Percentiles rank a stretch among this genome's conserved stretches.
Conservation (phyloP, 768 basidiomycete species). For the Krasilnikovozyma curviuscula region DNA sequence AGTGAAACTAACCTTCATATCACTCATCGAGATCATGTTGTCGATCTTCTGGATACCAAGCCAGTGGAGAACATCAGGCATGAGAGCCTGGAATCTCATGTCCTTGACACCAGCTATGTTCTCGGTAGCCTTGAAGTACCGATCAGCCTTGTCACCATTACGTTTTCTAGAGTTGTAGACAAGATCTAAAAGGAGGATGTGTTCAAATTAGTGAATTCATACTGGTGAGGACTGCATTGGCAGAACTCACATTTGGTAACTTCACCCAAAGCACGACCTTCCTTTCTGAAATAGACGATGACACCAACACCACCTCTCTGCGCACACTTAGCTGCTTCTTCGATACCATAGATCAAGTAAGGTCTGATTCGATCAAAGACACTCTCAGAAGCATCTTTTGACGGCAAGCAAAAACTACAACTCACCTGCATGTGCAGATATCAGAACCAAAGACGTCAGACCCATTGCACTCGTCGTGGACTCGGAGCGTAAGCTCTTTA, state of each 20-base stretch:
- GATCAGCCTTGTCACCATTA: slow-evolving; percentile 75
- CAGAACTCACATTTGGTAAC: slow-evolving; percentile 52
- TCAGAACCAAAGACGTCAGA: slow-evolving; percentile 68
- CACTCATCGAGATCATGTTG: slow-evolving; percentile 56
- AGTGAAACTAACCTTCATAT: slow-evolving; percentile 37
- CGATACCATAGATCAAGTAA: slow-evolving; percentile 51
- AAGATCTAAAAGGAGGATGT: slow-evolving; percentile 31
- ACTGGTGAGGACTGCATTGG: background rate
- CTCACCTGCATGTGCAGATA: slow-evolving; percentile 82
- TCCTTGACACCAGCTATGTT: slow-evolving; percentile 65
- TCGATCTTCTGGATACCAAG: slow-evolving; percentile 76
- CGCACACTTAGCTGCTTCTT: slow-evolving; percentile 71
- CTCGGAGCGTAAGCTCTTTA: slow-evolving; percentile 22
- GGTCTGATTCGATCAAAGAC: background rate
- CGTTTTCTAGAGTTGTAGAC: slow-evolving; percentile 95
- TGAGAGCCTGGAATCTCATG: slow-evolving; percentile 81
- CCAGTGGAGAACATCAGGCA: slow-evolving; percentile 96
- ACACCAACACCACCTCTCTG: slow-evolving; percentile 76
- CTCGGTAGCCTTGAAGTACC: slow-evolving; percentile 87
- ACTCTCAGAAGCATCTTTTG: slow-evolving; percentile 13
- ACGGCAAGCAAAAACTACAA: no score
- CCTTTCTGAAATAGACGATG: slow-evolving; percentile 32
- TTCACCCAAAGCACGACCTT: slow-evolving; percentile 81
- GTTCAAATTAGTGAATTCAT: no score
- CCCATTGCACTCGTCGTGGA: slow-evolving; percentile 87